phyloP scores from a whole-genome alignment of 1,284 basidiomycete genomes.

The Pseudozyma thailandica region DNA sequence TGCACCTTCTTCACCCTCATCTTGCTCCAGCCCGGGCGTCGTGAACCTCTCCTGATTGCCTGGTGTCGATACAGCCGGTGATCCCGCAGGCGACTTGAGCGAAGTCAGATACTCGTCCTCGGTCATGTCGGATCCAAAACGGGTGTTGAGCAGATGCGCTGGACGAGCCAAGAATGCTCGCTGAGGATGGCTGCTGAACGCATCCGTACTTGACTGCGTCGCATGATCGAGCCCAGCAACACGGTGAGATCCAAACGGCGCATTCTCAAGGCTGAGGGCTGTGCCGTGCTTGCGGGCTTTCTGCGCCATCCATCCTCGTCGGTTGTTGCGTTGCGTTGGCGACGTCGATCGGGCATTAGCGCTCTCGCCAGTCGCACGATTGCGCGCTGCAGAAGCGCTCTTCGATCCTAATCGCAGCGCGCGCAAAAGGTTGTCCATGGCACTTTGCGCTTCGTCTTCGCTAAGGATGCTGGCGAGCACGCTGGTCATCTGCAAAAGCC shows the following conservation, averaged over 20 bases:
- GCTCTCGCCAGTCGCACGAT: constrained; percentile 18
- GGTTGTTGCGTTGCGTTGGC: constrained; percentile 37
- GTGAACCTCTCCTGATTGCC: constrained; percentile 14
- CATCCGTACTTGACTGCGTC: background rate
- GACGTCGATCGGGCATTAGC: constrained; percentile 20
- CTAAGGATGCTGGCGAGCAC: constrained; percentile 63
- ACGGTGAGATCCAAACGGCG: background rate
- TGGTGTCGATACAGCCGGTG: constrained; percentile 40
- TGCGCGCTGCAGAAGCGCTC: constrained; percentile 42
- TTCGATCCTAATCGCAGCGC: constrained; percentile 52
- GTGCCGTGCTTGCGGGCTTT: constrained; percentile 56
- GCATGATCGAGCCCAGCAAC: background rate
- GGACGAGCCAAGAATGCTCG: constrained; percentile 11
- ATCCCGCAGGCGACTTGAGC: constrained; percentile 38
- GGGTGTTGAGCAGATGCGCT: constrained; percentile 13
- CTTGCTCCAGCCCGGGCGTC: constrained; percentile 12
- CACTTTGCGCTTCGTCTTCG: constrained; percentile 66
- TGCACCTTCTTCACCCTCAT: background rate
- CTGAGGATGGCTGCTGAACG: background rate
- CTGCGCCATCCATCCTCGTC: constrained; percentile 56
- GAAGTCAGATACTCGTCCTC: constrained; percentile 50
- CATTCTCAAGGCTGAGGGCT: constrained; percentile 3
- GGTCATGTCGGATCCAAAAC: constrained; percentile 26
- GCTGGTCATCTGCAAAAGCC: constrained; percentile 63
- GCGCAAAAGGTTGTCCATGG: constrained; percentile 62